Conservation (phyloP, 345 rosid genomes). For the Eucalyptus cladocalyx region DNA sequence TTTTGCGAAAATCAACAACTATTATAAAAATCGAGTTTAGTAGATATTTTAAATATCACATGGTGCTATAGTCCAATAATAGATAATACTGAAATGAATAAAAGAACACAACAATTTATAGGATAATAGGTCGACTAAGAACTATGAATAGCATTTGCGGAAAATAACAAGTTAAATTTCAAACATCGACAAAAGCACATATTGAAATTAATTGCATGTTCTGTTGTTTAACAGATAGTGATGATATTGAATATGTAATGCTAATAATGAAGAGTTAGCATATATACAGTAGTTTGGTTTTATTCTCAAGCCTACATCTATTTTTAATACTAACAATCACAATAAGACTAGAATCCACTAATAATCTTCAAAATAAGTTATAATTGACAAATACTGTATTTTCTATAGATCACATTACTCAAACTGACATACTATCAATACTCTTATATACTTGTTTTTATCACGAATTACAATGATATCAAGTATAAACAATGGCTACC, state of each 20-base stretch:
- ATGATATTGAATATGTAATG: neutral
- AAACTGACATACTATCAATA: rapidly evolving
- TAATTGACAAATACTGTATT: rapidly evolving
- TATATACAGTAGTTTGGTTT: rapidly evolving
- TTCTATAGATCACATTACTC: rapidly evolving
- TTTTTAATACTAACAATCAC: rapidly evolving
- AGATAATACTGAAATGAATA: rapidly evolving
- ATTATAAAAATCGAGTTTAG: neutral
- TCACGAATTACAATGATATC: neutral
- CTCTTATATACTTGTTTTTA: neutral
- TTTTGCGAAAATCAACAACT: neutral
- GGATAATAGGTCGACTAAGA: neutral
- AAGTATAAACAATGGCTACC: rapidly evolving
- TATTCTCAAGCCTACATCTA: neutral
- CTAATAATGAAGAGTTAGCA: neutral
- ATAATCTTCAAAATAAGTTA: rapidly evolving
- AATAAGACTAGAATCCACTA: rapidly evolving
- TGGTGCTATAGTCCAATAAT: neutral
- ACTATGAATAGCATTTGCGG: rapidly evolving
- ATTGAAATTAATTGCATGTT: neutral
- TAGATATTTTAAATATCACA: neutral
- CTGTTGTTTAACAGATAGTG: rapidly evolving
- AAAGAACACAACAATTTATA: neutral
- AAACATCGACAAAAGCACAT: rapidly evolving
- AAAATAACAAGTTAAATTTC: too few species aligned